A percentile compares a stretch with the other conserved stretches of the same genome.
phyloP scores from a whole-genome alignment of 371 early-diverging fungal species.

The Sporodiniella umbellata region DNA sequence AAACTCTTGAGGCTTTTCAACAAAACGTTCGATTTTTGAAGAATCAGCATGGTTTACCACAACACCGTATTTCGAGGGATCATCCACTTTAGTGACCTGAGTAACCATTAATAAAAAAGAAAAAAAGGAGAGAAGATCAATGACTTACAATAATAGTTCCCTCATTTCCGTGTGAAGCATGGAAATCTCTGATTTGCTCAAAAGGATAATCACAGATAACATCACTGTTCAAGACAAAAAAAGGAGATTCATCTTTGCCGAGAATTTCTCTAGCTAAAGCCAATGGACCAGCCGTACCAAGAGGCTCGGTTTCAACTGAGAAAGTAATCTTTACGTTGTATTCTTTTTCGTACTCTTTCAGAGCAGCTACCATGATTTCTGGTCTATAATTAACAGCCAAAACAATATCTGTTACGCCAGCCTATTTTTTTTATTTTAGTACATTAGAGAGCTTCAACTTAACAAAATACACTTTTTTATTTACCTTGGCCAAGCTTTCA shows the following conservation, averaged over 20 bases:
- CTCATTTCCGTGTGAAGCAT: constrained; percentile 85
- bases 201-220: constrained; percentile 99
- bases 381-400: constrained; percentile 99
- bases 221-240: constrained; percentile 99
- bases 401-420: constrained; percentile 97
- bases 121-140: neutral
- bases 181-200: constrained; percentile 85
- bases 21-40: constrained; percentile 88
- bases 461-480: neutral
- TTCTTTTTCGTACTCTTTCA: constrained; percentile 86
- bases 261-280: constrained; percentile 94
- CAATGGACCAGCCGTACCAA: constrained; percentile 98
- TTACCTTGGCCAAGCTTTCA: constrained; percentile 94
- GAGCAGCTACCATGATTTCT: constrained; percentile 90
- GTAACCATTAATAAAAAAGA: neutral
- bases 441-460: neutral
- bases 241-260: constrained; percentile 89
- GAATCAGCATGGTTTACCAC: constrained; percentile 75
- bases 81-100: constrained; percentile 96
- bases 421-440: constrained; percentile 55
- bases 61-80: constrained; percentile 99
- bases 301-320: constrained; percentile 95
- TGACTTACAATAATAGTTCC: constrained; percentile 87
- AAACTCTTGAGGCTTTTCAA: constrained; percentile 97
- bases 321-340: constrained; percentile 95